A percentile compares a stretch with the other conserved stretches of the same genome.
Conservation (phyloP, 2,329 filamentous ascomycete genomes). For the Colletotrichum spinosum region DNA sequence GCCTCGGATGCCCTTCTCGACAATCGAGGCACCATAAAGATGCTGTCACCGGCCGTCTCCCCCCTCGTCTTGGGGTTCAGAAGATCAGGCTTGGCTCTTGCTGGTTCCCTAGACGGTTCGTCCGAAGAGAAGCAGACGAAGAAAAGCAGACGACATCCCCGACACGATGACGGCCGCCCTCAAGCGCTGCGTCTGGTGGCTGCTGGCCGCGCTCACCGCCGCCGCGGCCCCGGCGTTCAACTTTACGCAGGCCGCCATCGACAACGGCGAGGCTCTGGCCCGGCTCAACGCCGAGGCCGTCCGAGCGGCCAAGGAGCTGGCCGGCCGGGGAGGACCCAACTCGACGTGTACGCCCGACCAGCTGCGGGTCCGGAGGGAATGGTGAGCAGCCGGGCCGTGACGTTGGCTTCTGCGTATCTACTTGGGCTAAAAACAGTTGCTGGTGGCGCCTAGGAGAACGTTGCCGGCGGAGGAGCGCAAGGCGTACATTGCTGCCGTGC, state of each 20-base stretch:
- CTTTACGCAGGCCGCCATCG: slow-evolving; percentile 19
- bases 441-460: slow-evolving; percentile 3
- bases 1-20: neutral
- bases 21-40: slow-evolving; percentile 13
- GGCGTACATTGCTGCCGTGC: slow-evolving; percentile 21
- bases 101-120: slow-evolving; percentile 2
- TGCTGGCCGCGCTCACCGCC: slow-evolving; percentile 13
- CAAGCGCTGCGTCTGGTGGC: slow-evolving; percentile 17
- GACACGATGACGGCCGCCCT: slow-evolving; percentile 23
- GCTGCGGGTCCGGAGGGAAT: slow-evolving; percentile 29
- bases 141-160: neutral
- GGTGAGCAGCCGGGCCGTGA: slow-evolving; percentile 3
- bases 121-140: slow-evolving; percentile 2
- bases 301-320: slow-evolving; percentile 16
- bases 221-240: slow-evolving; percentile 7
- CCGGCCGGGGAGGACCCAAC: neutral
- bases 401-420: neutral
- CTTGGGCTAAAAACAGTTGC: neutral
- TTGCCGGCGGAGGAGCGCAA: slow-evolving; percentile 23
- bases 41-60: neutral
- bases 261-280: slow-evolving; percentile 18
- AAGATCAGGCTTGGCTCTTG: neutral
- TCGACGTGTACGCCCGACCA: slow-evolving; percentile 18
- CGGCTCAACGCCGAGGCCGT: slow-evolving; percentile 12
- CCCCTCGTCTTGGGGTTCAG: neutral